Base-by-base conservation (phyloP, 305 asterid species). In the Fraxinus floribunda region DNA sequence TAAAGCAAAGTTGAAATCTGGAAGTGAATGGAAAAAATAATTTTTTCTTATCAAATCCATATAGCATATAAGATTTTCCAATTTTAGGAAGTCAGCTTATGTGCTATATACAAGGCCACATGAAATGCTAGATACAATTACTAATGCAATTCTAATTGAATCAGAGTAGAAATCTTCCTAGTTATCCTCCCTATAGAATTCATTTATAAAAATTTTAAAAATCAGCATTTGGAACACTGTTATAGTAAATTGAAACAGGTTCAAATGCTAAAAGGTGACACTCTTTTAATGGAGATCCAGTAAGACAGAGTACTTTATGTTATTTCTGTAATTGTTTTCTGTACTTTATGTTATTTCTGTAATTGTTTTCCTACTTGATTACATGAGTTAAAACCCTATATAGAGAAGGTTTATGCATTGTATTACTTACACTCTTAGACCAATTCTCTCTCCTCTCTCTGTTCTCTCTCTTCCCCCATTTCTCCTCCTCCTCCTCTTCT, bases 61-160 rank as follows among this genome's bases (percentile, higher is more conserved):
- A 16, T 22, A 71, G 11, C 10, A 32, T 22, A 32, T 16, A 32
- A 32, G 15, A 64, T 22, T 22, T 22, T 64, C 2, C 73, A 64
- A 64, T 22, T 38, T 66, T 13, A 2, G 34, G 79, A 78, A 81
- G 68, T 76, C 52, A 60, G 66, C 35, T n/a, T 75, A 20, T 64
- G 35, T 41, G 79, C 79, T 36, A 60, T 66, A 60, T 66, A 41
- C 52, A 62, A 74, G 73, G 34, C 76, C 75, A 62, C 39, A 66
- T 82, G 73, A 64, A 8, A 66, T 57, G 34, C n/a, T 3, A 83
- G 70, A 52, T 3, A 30, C 60, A 81, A 82, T 38, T 74, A 44
- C 8, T 44, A 44, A 46, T 1, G 34, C 73, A 60, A 81, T 74
- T 81, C 55, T 62, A 64, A 22, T 64, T 57, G 68, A 57, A 57